Conservation (phyloP, 129 eudicot species). For the Flaveria trinervia region DNA sequence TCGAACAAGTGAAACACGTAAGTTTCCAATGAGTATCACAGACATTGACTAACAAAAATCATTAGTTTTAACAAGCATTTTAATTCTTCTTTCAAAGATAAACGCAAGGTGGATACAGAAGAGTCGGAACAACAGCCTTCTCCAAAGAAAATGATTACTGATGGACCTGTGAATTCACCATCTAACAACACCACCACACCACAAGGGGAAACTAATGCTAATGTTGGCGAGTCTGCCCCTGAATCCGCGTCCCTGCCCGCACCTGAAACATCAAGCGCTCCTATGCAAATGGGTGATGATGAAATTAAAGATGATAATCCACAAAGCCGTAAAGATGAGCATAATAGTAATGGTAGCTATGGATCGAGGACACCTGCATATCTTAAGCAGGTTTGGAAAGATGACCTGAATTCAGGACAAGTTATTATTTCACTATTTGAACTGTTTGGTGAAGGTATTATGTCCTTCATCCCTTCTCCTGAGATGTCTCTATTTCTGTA, state of each 20-base stretch:
- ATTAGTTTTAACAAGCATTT: neutral
- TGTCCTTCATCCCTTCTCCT: slow-evolving; percentile 61
- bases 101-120: slow-evolving; percentile 47
- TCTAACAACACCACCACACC: slow-evolving; percentile 27
- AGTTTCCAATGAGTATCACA: slow-evolving; percentile 6
- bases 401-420: slow-evolving; percentile 64
- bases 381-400: slow-evolving; percentile 73
- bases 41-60: neutral
- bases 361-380: slow-evolving; percentile 42
- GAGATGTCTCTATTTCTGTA: slow-evolving; percentile 63
- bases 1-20: slow-evolving; percentile 38
- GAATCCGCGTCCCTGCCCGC: slow-evolving; percentile 19
- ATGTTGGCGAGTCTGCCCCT: slow-evolving; percentile 31
- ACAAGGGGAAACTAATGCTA: slow-evolving; percentile 10
- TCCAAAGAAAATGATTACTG: slow-evolving; percentile 43
- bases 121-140: slow-evolving; percentile 52
- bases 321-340: slow-evolving; percentile 11
- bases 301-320: slow-evolving; percentile 15
- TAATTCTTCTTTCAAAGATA: slow-evolving; percentile 33
- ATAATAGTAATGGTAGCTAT: slow-evolving; percentile 9
- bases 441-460: slow-evolving; percentile 65
- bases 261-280: slow-evolving; percentile 31
- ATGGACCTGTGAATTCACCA: slow-evolving; percentile 43
- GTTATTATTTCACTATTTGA: slow-evolving; percentile 46
- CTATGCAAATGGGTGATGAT: slow-evolving; percentile 17